Evolutionary conservation across 2,329 filamentous ascomycete species (phyloP), one percentile per base, ranked within the genome.

Genomic region (Graphiopsis chlorocephala): DNA sequence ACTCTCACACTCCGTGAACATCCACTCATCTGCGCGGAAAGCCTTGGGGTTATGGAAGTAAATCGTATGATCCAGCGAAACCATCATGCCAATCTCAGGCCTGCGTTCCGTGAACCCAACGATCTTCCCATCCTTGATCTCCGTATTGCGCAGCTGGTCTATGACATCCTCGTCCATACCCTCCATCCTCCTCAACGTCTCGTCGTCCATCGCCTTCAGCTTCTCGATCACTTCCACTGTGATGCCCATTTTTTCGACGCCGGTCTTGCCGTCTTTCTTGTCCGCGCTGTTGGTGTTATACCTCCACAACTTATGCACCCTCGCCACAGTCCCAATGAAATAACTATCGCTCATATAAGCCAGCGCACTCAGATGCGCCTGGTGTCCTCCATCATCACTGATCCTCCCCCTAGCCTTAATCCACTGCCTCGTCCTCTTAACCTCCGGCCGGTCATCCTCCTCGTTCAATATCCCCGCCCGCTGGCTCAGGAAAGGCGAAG

Each of bases 291-390:
- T 68, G 17, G 65, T 66, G 0, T 85, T 86, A 75, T 91, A 92
- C 15, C 91, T 84, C 85, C 90, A 93, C 38, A 97, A 83, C 64
- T 87, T 85, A 77, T 97, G 93, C 63, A 93, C 88, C 23, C 92
- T 87, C 29, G 89, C 83, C 8, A 97, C 87, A 1, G 93, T 97
- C 45, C 91, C 93, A 76, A 98, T 93, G 79, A 99, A 98, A 80
- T 91, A 95, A 74, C 86, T 90, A 79, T 98, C 94, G 28, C 89
- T 92, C 81, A 98, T 91, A 80, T 98, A 99, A 26, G 94, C 94
- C 67, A 99, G 83, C 10, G 95, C 95, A 42, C 86, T 90, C 38
- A 97, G 82, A 75, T 98, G 93, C 12, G 93, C 92, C 72, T 90
- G 86, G 68, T 89, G 86, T 1, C 92, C 92, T 23, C 91, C 92